phyloP scores from a whole-genome alignment of 768 basidiomycete species.

The Russula vinacea region DNA sequence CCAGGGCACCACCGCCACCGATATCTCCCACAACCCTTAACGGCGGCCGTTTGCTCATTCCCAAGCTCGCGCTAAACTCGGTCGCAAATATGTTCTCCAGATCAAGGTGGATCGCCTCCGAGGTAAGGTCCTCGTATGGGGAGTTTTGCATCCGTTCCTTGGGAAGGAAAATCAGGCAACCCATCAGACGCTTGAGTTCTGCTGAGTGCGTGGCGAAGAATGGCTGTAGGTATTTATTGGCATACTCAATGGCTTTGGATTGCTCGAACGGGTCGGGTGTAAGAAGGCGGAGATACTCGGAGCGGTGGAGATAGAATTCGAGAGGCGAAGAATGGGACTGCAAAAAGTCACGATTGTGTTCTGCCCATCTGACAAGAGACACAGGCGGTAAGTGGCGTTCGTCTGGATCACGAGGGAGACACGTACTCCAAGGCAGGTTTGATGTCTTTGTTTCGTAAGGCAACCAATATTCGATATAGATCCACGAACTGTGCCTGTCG shows the following conservation, averaged over 20 bases:
- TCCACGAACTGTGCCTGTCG: conserved; percentile 59
- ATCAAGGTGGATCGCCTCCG: conserved; percentile 68
- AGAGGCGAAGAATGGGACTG: conserved; percentile 70
- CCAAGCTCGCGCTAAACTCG: conserved; percentile 83
- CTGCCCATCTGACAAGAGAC: conserved; percentile 68
- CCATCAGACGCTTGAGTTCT: conserved; percentile 70
- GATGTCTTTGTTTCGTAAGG: conserved; percentile 64
- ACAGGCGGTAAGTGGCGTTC: conserved; percentile 5
- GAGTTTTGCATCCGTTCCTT: conserved; percentile 60
- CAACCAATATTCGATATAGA: conserved; percentile 67
- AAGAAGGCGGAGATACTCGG: conserved; percentile 79
- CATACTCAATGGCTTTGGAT: conserved; percentile 67
- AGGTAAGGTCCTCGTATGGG: conserved; percentile 72
- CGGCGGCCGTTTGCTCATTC: conserved; percentile 86
- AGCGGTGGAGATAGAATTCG: conserved; percentile 87
- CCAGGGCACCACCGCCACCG: conserved; percentile 86
- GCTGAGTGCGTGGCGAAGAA: conserved; percentile 59
- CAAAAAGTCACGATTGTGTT: conserved; percentile 62
- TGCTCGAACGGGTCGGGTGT: conserved; percentile 57
- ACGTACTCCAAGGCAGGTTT: conserved; percentile 74
- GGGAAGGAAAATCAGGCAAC: conserved; percentile 69
- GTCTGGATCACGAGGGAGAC: conserved; percentile 3
- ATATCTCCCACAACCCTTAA: conserved; percentile 88
- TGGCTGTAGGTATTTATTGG: conserved; percentile 57
- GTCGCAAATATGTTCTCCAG: conserved; percentile 81